Percentiles rank a stretch among this genome's conserved stretches.
Conservation (phyloP, 306 rosid species). For the Glycyrrhiza uralensis region DNA sequence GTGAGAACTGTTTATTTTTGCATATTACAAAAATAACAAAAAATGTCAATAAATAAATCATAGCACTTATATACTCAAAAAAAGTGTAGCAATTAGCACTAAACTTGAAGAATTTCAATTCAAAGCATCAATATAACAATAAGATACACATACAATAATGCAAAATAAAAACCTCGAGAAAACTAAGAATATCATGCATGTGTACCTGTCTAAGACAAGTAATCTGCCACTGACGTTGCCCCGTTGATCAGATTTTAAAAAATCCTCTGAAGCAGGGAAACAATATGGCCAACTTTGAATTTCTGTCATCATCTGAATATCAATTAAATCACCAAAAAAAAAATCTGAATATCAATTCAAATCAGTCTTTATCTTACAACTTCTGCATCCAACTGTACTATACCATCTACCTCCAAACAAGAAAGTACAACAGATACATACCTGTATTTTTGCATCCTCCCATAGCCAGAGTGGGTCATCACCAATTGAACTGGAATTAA, state of each 20-base stretch:
- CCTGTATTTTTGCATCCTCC: slow-evolving; percentile 89
- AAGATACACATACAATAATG: neutral
- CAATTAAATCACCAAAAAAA: no score
- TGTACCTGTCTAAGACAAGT: slow-evolving; percentile 65
- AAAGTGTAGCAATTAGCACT: neutral
- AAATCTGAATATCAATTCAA: slow-evolving; percentile 53
- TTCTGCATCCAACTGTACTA: slow-evolving; percentile 16
- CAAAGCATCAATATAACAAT: slow-evolving; percentile 1
- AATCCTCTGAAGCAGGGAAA: slow-evolving; percentile 78
- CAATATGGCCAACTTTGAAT: slow-evolving; percentile 80
- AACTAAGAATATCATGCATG: slow-evolving; percentile 10
- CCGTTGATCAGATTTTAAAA: slow-evolving; percentile 51
- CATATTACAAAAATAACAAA: no score
- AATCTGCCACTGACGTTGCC: slow-evolving; percentile 64
- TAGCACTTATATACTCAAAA: neutral
- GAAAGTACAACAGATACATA: slow-evolving; percentile 31
- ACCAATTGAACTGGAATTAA: slow-evolving; percentile 49
- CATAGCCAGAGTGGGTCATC: slow-evolving; percentile 55
- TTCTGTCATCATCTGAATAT: slow-evolving; percentile 64
- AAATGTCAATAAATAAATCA: neutral
- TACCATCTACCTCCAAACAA: slow-evolving; percentile 18
- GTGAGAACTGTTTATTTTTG: neutral
- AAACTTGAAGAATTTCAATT: neutral
- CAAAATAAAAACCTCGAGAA: neutral
- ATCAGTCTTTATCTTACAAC: slow-evolving; percentile 27